Conservation (phyloP, 805 yeast genomes). For the Schizosaccharomyces lindneri region DNA sequence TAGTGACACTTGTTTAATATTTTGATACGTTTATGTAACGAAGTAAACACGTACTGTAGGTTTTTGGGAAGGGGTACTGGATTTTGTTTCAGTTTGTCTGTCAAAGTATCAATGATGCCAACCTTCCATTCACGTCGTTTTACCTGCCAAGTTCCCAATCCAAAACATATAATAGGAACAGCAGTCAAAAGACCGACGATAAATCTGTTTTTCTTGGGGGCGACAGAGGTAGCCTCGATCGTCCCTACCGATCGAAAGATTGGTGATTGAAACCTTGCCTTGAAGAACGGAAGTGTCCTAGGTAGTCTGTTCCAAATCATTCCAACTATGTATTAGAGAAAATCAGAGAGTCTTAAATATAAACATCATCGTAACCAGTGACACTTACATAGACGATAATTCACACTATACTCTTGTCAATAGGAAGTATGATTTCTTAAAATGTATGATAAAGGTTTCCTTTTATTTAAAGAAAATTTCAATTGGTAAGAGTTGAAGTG, state of each 20-base stretch:
- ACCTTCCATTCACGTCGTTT: conserved; percentile 71
- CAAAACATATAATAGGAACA: conserved; percentile 65
- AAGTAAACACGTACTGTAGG: conserved; percentile 7
- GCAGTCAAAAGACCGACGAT: not conserved
- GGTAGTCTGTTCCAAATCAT: not conserved
- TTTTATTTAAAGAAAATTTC: too few relatives aligned
- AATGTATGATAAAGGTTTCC: too few relatives aligned
- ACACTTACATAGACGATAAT: too few relatives aligned
- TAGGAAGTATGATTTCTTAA: too few relatives aligned
- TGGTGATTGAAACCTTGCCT: not conserved
- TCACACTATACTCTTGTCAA: too few relatives aligned
- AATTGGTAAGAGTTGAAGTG: too few relatives aligned
- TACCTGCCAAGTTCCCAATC: conserved; percentile 84
- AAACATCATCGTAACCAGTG: too few relatives aligned
- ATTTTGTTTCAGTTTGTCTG: conserved; percentile 49
- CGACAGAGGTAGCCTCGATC: not conserved
- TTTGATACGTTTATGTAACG: not conserved
- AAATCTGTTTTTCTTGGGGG: not conserved
- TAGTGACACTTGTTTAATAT: not conserved
- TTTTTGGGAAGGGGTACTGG: conserved; percentile 43
- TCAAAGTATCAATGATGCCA: conserved; percentile 55
- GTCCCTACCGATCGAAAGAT: not conserved
- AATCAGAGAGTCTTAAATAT: too few relatives aligned
- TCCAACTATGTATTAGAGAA: not conserved
- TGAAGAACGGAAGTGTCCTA: not conserved